Conservation (phyloP, 495 filamentous ascomycete species). For the Xylaria intraflava region DNA sequence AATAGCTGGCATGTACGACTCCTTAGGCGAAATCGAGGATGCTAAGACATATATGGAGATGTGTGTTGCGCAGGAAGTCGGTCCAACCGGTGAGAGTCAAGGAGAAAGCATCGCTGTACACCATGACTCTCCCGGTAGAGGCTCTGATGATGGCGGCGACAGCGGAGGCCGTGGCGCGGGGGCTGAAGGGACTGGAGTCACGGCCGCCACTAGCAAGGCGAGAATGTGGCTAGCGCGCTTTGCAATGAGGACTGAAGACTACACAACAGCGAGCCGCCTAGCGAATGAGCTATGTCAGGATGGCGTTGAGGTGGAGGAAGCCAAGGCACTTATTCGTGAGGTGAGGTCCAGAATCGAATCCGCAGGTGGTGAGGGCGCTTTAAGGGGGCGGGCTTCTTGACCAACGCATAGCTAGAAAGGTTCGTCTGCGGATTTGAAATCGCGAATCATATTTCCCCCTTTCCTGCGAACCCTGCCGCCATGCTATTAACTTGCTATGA, state of each 20-base stretch:
- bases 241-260: slow-evolving; percentile 67
- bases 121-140: slow-evolving; percentile 43
- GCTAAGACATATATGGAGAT: slow-evolving; percentile 92
- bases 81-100: slow-evolving; percentile 35
- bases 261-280: slow-evolving; percentile 67
- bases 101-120: slow-evolving; percentile 45
- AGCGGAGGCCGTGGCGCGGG: slow-evolving; percentile 30
- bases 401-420: neutral
- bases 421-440: neutral
- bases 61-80: slow-evolving; percentile 81
- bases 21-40: slow-evolving; percentile 64
- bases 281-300: slow-evolving; percentile 92
- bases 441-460: neutral
- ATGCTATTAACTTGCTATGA: neutral
- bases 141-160: slow-evolving; percentile 48
- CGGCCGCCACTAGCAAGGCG: slow-evolving; percentile 81
- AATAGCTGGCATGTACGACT: slow-evolving; percentile 85
- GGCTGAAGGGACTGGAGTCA: slow-evolving; percentile 65
- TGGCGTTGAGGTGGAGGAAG: slow-evolving; percentile 95
- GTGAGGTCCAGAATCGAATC: slow-evolving; percentile 71
- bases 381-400: slow-evolving; percentile 1
- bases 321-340: slow-evolving; percentile 89
- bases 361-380: slow-evolving; percentile 18
- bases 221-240: slow-evolving; percentile 88
- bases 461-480: neutral